Evolutionary conservation across 306 rosid genomes (phyloP).

Genomic region (Coriaria nepalensis): DNA sequence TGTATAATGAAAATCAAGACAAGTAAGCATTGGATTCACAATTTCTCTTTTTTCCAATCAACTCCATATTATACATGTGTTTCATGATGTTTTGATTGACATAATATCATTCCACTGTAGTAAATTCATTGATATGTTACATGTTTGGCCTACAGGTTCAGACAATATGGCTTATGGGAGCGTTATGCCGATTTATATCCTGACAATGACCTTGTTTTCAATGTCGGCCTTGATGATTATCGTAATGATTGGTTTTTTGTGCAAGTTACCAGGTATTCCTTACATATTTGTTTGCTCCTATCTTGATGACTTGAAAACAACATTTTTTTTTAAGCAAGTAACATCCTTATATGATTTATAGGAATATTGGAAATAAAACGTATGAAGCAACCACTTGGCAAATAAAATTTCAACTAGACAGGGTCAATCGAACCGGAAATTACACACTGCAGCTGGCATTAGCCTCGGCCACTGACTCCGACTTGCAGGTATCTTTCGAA

Average conservation of each 20-base stretch:
- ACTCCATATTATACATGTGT: not conserved
- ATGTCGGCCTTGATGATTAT: constrained; percentile 12
- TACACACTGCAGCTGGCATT: constrained; percentile 69
- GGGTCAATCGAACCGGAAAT: constrained; percentile 6
- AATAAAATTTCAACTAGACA: constrained; percentile 30
- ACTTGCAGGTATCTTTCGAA: constrained; percentile 32
- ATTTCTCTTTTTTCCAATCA: not conserved
- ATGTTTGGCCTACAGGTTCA: constrained; percentile 17
- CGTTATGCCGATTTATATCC: constrained; percentile 23
- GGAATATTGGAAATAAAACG: constrained; percentile 16
- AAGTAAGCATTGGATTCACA: constrained; percentile 18
- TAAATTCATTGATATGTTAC: not conserved
- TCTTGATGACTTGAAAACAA: not conserved
- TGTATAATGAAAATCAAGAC: constrained; percentile 16
- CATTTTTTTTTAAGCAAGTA: not conserved
- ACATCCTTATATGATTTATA: constrained; percentile 5
- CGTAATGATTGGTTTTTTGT: constrained; percentile 17
- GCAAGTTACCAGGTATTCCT: constrained; percentile 14
- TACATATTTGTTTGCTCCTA: not conserved
- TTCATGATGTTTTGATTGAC: not conserved
- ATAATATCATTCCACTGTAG: no score
- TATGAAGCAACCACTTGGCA: constrained; percentile 57
- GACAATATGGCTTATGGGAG: constrained; percentile 27
- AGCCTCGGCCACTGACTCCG: constrained; percentile 33
- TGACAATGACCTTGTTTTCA: constrained; percentile 12